Evolutionary conservation across 441 rosid species (phyloP).

Genomic region (Bocquillonia castaneifolia): DNA sequence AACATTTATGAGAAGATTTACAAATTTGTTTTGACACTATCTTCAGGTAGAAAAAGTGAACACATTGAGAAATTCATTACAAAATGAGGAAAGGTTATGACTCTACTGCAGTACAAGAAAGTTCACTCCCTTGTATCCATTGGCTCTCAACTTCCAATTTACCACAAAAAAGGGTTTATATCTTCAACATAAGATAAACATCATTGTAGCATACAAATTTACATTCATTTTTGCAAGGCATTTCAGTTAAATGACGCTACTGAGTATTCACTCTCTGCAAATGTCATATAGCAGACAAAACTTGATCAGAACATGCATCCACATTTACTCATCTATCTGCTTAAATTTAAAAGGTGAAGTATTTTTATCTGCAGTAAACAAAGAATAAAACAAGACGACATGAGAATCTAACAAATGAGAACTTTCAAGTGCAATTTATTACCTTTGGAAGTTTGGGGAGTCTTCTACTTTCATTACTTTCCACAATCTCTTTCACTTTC

Average conservation of each 20-base stretch:
- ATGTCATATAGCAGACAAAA: neutral
- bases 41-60: too few relatives aligned
- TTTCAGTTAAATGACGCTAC: neutral
- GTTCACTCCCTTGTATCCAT: neutral
- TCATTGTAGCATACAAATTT: neutral
- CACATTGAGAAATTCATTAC: too few relatives aligned
- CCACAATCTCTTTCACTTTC: constrained; percentile 67
- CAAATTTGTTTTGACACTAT: too few relatives aligned
- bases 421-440: constrained; percentile 4
- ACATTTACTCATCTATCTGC: neutral
- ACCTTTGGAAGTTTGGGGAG: constrained; percentile 96
- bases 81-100: neutral
- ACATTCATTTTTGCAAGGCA: neutral
- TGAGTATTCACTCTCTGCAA: neutral
- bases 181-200: neutral
- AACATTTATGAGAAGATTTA: too few relatives aligned
- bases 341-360: neutral
- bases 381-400: neutral
- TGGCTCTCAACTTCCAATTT: too few relatives aligned
- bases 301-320: neutral
- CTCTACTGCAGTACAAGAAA: neutral
- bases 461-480: constrained; percentile 87
- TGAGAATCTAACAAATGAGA: neutral
- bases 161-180: neutral
- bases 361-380: neutral